Conservation (phyloP, 2,329 filamentous ascomycete species). For the Beauveria medogensis region DNA sequence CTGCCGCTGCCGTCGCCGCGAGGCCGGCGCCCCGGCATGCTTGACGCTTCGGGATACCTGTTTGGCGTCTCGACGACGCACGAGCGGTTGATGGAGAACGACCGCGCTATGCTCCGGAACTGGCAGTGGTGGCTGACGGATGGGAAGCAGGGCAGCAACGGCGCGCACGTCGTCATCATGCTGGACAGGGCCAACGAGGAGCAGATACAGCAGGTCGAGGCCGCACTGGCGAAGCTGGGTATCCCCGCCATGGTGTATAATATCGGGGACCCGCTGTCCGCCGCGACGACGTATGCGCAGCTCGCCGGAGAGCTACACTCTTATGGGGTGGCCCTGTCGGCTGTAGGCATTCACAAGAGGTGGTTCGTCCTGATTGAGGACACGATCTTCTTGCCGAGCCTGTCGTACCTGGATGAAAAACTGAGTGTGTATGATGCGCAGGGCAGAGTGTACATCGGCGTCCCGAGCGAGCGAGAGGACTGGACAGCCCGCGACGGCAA, state of each 20-base stretch:
- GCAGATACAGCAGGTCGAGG: conserved; percentile 25
- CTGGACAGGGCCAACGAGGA: conserved; percentile 29
- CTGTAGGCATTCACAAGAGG: conserved; percentile 28
- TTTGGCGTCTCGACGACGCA: conserved; percentile 38
- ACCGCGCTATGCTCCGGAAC: conserved; percentile 31
- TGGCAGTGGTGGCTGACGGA: conserved; percentile 41
- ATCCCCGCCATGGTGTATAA: conserved; percentile 32
- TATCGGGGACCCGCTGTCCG: conserved; percentile 23
- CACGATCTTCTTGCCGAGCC: conserved; percentile 37
- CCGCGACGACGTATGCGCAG: conserved; percentile 29
- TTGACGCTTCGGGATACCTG: conserved; percentile 33
- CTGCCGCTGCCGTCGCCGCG: conserved; percentile 25
- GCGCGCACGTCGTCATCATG: conserved; percentile 33
- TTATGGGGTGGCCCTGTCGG: conserved; percentile 25
- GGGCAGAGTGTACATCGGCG: conserved; percentile 31
- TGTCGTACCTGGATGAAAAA: conserved; percentile 29
- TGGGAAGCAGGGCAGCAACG: conserved; percentile 31
- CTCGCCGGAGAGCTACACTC: conserved; percentile 27
- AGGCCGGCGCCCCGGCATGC: conserved; percentile 22
- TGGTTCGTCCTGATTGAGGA: conserved; percentile 39
- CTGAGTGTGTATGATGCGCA: conserved; percentile 27
- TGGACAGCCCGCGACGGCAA: conserved; percentile 31
- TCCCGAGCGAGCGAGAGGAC: conserved; percentile 36
- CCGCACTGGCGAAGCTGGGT: conserved; percentile 25
- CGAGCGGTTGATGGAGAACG: conserved; percentile 28